Percentiles rank a stretch among this genome's conserved stretches.
phyloP scores from a whole-genome alignment of 306 rosid genomes.

The Castanea crenata region DNA sequence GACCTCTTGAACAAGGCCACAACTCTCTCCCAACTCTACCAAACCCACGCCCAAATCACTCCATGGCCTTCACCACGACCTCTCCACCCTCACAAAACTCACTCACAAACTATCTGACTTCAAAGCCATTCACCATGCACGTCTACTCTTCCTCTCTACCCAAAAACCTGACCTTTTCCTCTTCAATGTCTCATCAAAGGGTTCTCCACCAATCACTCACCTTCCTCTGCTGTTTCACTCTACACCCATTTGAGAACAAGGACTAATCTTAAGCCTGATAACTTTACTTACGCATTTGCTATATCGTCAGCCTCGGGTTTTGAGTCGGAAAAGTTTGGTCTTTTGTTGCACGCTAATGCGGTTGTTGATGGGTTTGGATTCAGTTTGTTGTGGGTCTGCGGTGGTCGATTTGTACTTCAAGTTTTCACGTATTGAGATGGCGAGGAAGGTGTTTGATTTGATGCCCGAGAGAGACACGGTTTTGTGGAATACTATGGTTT shows the following conservation, averaged over 20 bases:
- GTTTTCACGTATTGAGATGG: conserved; percentile 49
- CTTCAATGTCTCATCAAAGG: conserved; percentile 77
- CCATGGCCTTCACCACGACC: conserved; percentile 65
- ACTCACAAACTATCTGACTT: conserved; percentile 75
- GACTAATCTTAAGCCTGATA: conserved; percentile 58
- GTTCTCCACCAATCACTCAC: conserved; percentile 50
- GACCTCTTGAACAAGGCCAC: conserved; percentile 46
- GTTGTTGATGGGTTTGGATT: conserved; percentile 60
- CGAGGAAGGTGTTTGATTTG: conserved; percentile 80
- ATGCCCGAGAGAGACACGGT: conserved; percentile 64
- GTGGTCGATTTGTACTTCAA: conserved; percentile 62
- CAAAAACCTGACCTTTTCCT: conserved; percentile 81
- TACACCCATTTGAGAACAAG: conserved; percentile 52
- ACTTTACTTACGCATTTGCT: conserved; percentile 63
- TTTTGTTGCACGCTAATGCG: conserved; percentile 63
- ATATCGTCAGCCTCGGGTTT: conserved; percentile 52
- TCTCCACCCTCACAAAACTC: conserved; percentile 78
- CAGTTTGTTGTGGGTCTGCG: conserved; percentile 61
- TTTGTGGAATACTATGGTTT: conserved; percentile 78
- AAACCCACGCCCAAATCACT: conserved; percentile 74
- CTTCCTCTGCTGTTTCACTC: conserved; percentile 54
- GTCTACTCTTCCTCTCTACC: conserved; percentile 56
- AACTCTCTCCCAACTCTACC: conserved; percentile 49
- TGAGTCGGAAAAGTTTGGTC: conserved; percentile 40
- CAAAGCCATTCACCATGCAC: conserved; percentile 61